Conservation (phyloP, 1,284 basidiomycete genomes). For the Ganoderma sinense region DNA sequence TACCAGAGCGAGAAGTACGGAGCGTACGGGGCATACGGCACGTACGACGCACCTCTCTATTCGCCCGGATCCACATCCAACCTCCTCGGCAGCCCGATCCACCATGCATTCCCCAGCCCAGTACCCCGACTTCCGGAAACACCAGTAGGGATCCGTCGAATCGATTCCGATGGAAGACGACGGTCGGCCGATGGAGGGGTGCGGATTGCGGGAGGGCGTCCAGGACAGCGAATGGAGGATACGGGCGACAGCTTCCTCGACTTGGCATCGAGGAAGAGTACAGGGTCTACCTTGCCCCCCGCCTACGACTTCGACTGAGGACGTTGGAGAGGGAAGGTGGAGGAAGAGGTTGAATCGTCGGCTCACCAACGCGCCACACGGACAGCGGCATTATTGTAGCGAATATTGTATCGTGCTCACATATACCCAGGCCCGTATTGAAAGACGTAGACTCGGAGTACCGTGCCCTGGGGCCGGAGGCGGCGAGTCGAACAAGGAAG, state of each 20-base stretch:
- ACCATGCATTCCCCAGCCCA: neutral
- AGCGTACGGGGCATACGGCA: too few relatives aligned
- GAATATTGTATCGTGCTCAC: neutral
- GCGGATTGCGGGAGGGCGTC: conserved; percentile 18
- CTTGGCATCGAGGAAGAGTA: neutral
- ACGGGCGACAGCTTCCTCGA: conserved; percentile 2
- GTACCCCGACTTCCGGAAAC: neutral
- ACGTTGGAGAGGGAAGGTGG: neutral
- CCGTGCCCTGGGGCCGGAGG: neutral
- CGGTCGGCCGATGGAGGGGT: conserved; percentile 20
- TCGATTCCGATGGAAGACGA: neutral
- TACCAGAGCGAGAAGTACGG: neutral
- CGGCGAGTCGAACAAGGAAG: neutral
- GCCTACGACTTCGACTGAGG: conserved; percentile 5
- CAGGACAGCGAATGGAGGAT: neutral
- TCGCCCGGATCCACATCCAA: neutral
- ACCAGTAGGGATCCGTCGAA: neutral
- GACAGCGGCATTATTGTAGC: neutral
- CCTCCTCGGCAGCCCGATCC: neutral
- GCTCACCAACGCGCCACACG: neutral
- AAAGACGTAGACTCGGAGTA: neutral
- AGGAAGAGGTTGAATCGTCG: too few relatives aligned
- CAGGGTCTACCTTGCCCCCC: conserved; percentile 17
- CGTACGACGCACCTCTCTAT: neutral
- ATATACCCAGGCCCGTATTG: neutral